Conservation (phyloP, 345 rosid genomes). For the Litchi chinensis region DNA sequence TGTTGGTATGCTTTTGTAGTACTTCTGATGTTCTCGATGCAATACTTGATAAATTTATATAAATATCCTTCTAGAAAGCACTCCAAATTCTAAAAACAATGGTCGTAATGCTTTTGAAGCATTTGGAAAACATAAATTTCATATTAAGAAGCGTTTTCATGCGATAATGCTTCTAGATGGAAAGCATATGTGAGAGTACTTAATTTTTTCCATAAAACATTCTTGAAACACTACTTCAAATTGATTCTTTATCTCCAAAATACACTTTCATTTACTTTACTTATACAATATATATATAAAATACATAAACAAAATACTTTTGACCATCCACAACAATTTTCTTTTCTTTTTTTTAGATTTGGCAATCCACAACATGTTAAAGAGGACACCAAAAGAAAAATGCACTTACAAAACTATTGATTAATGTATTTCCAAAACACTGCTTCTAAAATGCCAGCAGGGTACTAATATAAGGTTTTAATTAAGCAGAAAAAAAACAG, state of each 20-base stretch:
- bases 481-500: too few relatives aligned
- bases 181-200: not conserved
- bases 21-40: too few relatives aligned
- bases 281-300: not conserved
- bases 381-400: not conserved
- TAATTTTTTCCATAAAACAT: not conserved
- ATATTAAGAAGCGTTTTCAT: too few relatives aligned
- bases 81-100: not conserved
- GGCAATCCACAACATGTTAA: too few relatives aligned
- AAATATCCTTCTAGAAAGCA: not conserved
- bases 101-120: not conserved
- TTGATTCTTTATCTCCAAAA: not conserved
- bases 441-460: not conserved
- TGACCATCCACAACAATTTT: too few relatives aligned
- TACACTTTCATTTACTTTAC: not conserved
- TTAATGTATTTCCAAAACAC: too few relatives aligned
- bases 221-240: not conserved
- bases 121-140: too few relatives aligned
- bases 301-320: too few relatives aligned
- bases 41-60: not conserved
- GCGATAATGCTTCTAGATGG: too few relatives aligned
- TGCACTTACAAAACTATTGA: not conserved
- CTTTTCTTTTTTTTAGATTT: too few relatives aligned
- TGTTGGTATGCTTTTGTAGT: not conserved
- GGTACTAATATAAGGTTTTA: not conserved